These are phyloP conservation scores for Friedmanniomyces simplex DNA, from an alignment of 495 filamentous ascomycete species.

Conservation along the genomic window DNA sequence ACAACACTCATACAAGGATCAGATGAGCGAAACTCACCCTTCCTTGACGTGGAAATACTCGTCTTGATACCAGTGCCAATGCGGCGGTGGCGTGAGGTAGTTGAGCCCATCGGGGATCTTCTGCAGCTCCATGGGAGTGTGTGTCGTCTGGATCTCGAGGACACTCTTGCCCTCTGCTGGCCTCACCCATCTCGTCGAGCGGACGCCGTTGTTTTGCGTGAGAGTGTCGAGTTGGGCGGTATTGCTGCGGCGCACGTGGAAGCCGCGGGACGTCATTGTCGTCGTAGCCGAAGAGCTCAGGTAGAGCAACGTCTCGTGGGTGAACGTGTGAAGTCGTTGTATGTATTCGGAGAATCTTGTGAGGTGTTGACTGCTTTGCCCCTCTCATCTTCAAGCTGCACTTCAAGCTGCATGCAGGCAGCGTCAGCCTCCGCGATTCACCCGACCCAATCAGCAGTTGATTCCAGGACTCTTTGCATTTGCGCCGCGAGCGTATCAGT, in stretches of 20 bases:
- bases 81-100: slow-evolving; percentile 6
- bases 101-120: slow-evolving; percentile 1
- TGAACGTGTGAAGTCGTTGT: too few species aligned
- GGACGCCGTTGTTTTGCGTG: slow-evolving; percentile 9
- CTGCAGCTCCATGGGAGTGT: slow-evolving; percentile 5
- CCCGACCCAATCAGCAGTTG: background rate
- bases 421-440: background rate
- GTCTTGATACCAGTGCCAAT: slow-evolving; percentile 18
- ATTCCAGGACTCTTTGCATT: too few species aligned
- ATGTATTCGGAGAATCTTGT: too few species aligned
- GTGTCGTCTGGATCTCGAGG: slow-evolving; percentile 12
- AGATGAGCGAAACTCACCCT: slow-evolving; percentile 1
- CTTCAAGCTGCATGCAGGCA: too few species aligned
- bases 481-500: too few species aligned
- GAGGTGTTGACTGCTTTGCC: too few species aligned
- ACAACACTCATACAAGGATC: background rate
- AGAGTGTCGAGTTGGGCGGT: slow-evolving; percentile 4
- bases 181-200: slow-evolving; percentile 7
- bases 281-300: background rate
- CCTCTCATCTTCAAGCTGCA: background rate
- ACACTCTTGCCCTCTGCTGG: slow-evolving; percentile 11
- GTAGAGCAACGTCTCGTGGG: too few species aligned
- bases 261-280: background rate
- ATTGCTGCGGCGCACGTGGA: slow-evolving; percentile 10
- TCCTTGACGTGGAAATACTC: slow-evolving; percentile 12